phyloP scores from a whole-genome alignment of 2,329 filamentous ascomycete genomes.

The Thielaviopsis punctulata region DNA sequence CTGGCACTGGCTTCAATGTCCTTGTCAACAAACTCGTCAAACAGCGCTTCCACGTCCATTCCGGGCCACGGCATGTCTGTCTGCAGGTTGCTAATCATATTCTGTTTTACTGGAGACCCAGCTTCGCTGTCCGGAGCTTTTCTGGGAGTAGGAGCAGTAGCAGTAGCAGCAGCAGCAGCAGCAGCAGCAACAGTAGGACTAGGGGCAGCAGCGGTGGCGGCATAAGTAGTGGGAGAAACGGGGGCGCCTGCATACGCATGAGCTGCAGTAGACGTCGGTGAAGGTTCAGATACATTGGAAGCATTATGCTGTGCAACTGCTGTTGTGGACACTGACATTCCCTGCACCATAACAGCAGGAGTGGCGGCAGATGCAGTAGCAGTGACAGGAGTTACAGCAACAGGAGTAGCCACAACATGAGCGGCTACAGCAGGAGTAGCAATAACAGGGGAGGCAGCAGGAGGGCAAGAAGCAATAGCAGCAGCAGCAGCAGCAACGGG shows the following conservation, averaged over 20 bases:
- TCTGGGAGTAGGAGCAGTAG: neutral
- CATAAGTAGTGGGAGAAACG: conserved; percentile 16
- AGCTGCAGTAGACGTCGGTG: neutral
- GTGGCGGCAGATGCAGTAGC: too few species aligned
- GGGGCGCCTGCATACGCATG: conserved; percentile 5
- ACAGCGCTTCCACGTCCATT: conserved; percentile 58
- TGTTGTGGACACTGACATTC: neutral
- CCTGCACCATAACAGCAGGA: neutral
- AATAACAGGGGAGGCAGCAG: neutral
- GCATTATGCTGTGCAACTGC: neutral
- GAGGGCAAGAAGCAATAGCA: too few species aligned
- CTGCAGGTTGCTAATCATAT: conserved; percentile 24
- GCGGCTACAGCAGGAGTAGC: neutral
- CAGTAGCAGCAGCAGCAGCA: conserved; percentile 13
- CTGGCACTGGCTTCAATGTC: conserved; percentile 17
- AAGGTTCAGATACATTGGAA: neutral
- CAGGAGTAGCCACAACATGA: neutral
- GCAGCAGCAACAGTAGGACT: conserved; percentile 14
- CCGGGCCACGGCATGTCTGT: conserved; percentile 51
- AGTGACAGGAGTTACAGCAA: too few species aligned
- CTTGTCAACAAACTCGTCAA: conserved; percentile 25
- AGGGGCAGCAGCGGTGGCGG: conserved; percentile 16
- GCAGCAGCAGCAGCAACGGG: too few species aligned
- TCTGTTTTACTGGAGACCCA: conserved; percentile 6
- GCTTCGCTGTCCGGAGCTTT: neutral